Evolutionary conservation across 2,329 filamentous ascomycete species (phyloP).

Genomic region (Aspergillus ochraceoroseus): DNA sequence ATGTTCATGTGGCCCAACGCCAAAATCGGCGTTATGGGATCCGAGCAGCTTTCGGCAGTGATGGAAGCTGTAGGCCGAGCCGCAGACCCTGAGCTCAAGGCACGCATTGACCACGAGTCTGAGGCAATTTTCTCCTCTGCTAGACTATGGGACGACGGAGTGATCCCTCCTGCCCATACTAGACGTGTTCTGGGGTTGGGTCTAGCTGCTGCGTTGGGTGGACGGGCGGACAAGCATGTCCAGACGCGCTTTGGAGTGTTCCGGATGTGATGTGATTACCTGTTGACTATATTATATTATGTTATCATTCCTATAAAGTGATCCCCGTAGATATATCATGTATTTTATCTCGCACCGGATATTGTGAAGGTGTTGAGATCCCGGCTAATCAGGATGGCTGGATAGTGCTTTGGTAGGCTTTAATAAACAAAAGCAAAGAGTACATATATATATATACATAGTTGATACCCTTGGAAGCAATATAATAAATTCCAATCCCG

Average conservation of each 20-base stretch:
- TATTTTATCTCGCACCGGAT: too few species aligned
- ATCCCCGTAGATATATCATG: too few species aligned
- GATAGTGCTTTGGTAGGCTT: too few species aligned
- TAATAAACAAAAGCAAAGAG: too few species aligned
- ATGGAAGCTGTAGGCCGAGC: slow-evolving; percentile 91
- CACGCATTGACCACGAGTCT: slow-evolving; percentile 82
- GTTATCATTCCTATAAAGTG: too few species aligned
- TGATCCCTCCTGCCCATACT: slow-evolving; percentile 74
- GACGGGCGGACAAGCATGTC: slow-evolving; percentile 55
- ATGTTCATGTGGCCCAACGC: slow-evolving; percentile 98
- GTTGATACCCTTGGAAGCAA: too few species aligned
- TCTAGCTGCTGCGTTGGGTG: slow-evolving; percentile 66
- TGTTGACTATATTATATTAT: neutral
- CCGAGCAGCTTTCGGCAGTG: slow-evolving; percentile 82
- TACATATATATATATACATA: too few species aligned
- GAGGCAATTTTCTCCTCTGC: slow-evolving; percentile 85
- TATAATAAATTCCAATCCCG: too few species aligned
- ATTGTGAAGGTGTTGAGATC: too few species aligned
- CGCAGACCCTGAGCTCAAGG: slow-evolving; percentile 72
- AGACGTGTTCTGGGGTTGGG: slow-evolving; percentile 66
- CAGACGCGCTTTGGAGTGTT: slow-evolving; percentile 73
- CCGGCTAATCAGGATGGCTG: too few species aligned
- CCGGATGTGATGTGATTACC: slow-evolving; percentile 58
- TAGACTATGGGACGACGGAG: slow-evolving; percentile 82
- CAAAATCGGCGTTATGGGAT: slow-evolving; percentile 93